Conservation (phyloP, 139 green algal genomes). For the Astrephomene gubernaculifera region DNA sequence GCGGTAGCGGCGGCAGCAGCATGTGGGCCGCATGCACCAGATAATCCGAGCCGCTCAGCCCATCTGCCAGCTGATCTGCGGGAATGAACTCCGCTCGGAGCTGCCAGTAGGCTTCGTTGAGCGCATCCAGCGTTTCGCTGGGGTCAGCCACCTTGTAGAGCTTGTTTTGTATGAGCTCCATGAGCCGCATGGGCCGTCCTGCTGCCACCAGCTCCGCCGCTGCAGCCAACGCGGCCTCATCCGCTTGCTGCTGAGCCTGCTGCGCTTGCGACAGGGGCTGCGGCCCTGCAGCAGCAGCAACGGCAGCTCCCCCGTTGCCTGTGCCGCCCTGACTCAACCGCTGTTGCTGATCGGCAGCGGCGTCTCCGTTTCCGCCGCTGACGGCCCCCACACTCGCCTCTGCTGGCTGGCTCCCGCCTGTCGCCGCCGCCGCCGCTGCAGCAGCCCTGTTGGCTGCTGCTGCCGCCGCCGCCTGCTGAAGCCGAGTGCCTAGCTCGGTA, state of each 20-base stretch:
- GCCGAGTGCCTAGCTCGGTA: conserved; percentile 63
- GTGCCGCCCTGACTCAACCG: background rate
- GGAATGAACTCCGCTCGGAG: conserved; percentile 78
- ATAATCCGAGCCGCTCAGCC: background rate
- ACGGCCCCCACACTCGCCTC: background rate
- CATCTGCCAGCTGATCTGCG: conserved; percentile 65
- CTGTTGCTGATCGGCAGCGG: too few species aligned
- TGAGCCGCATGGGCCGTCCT: conserved; percentile 76
- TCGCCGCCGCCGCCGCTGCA: conserved; percentile 29
- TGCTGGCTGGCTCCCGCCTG: background rate
- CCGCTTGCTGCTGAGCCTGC: too few species aligned
- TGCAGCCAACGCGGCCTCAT: conserved; percentile 49
- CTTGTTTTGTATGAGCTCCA: conserved; percentile 84
- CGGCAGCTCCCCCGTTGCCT: too few species aligned
- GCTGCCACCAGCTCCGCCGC: conserved; percentile 41
- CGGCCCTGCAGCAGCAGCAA: too few species aligned
- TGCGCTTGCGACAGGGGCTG: too few species aligned
- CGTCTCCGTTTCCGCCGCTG: background rate
- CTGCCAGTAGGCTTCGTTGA: conserved; percentile 88
- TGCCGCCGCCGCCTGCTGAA: conserved; percentile 40
- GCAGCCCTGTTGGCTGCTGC: too few species aligned
- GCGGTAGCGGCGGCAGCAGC: conserved; percentile 7
- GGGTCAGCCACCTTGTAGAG: conserved; percentile 85
- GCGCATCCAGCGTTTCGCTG: conserved; percentile 64
- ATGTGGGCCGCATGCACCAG: background rate